Evolutionary conservation across 192 early-diverging fungal genomes (phyloP).

Genomic region (Linnemannia schmuckeri): DNA sequence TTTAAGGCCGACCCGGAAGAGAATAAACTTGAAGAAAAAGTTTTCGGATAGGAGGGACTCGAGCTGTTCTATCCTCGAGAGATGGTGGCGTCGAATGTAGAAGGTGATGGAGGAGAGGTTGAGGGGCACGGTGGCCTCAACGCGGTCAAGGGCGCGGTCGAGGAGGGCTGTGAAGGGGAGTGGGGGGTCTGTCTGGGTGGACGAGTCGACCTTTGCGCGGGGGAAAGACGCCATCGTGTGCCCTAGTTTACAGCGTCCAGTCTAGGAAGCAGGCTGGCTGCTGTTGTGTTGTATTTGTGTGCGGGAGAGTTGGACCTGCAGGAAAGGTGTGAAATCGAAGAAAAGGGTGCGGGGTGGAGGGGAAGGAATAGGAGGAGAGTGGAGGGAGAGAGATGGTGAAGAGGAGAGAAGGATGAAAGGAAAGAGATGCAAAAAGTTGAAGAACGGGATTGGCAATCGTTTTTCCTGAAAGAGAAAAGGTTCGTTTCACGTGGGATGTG

Average conservation of each 20-base stretch:
- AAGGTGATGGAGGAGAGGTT: conserved; percentile 60
- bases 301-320: not conserved
- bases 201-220: conserved; percentile 53
- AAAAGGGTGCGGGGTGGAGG: not conserved
- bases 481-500: conserved; percentile 1
- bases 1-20: conserved; percentile 51
- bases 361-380: not conserved
- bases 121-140: conserved; percentile 56
- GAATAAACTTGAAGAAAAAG: conserved; percentile 34
- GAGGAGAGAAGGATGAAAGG: not conserved
- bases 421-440: not conserved
- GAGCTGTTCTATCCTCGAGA: conserved; percentile 50
- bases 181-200: conserved; percentile 50
- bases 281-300: not conserved
- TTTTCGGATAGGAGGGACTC: conserved; percentile 41
- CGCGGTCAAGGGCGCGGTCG: conserved; percentile 37
- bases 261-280: not conserved
- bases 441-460: conserved; percentile 9
- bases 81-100: conserved; percentile 54
- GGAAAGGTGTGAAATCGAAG: not conserved
- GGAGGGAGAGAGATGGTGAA: not conserved
- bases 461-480: not conserved
- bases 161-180: conserved; percentile 54
- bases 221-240: conserved; percentile 45
- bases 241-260: not conserved